Evolutionary conservation across 371 early-diverging fungal genomes (phyloP), one percentile per base, ranked within the genome.

Genomic region (Zychaea mexicana): DNA sequence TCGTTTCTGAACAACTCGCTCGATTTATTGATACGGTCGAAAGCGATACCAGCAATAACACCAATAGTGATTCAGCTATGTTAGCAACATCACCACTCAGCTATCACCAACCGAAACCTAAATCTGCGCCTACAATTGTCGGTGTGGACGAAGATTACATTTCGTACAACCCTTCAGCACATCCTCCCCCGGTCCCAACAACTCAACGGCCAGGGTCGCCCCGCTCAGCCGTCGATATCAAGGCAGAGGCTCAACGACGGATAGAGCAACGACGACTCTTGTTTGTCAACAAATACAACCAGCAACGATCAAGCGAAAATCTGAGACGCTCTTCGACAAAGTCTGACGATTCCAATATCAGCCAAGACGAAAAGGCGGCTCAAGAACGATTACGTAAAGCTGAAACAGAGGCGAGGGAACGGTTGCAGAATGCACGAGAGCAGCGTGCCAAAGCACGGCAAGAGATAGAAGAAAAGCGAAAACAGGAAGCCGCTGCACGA

Each of bases 301-400:
- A 42, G 17, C 49, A 60, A 15, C 10, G 57, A 7, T 42, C 63
- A 0, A 22, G 30, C 28, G 55, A 62, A 8, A 52, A 55, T 21
- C 33, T 52, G 15, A 45, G 19, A 27, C 15, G 28, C 32, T 6
- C 32, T 21, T 52, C 52, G 13, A 52, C 62, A 28, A 55, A 36
- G 10, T 32, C 45, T 2, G 32, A 52, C 8, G 57, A 28, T 0
- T 7, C 54, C 19, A 9, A 49, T 49, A 42, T 21, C 7, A 58
- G 47, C 9, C 56, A 47, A 19, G 62, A 66, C 7, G 75, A 78
- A 55, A 76, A 67, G 52, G 70, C 63, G 9, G 78, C 81, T 6
- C 81, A 81, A 30, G 73, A 78, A 59, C 69, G 71, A 58, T 60
- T 81, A 61, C 69, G 73, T 10, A 69, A 71, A 46, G 81, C 81